Evolutionary conservation across 345 rosid species (phyloP).

Genomic region (Salix brachista): DNA sequence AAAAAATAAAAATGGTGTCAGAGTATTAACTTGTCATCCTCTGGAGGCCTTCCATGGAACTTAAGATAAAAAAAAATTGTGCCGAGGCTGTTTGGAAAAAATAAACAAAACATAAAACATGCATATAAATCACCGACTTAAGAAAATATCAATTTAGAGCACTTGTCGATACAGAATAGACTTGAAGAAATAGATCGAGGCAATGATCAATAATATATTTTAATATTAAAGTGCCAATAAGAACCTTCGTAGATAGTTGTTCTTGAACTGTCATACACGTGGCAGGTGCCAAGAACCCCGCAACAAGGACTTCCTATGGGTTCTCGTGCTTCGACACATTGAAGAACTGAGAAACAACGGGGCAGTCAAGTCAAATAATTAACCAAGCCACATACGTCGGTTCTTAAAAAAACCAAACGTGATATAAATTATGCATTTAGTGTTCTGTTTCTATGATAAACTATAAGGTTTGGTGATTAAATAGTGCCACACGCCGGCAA

Average conservation of each 20-base stretch:
- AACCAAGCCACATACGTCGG: neutral
- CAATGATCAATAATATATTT: neutral
- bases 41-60: conserved; percentile 9
- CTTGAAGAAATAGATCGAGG: too few species aligned
- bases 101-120: too few species aligned
- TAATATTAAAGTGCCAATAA: neutral
- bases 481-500: conserved; percentile 41
- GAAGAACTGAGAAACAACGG: neutral
- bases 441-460: neutral
- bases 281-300: conserved; percentile 25
- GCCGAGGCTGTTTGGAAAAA: conserved; percentile 6
- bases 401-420: conserved; percentile 1
- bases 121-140: too few species aligned
- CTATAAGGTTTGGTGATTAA: neutral
- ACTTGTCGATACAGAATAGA: too few species aligned
- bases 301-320: conserved; percentile 14
- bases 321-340: conserved; percentile 21
- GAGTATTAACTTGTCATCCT: neutral
- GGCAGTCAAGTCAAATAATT: conserved; percentile 29
- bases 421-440: neutral
- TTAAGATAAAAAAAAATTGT: neutral
- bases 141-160: too few species aligned
- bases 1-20: neutral
- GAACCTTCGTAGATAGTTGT: conserved; percentile 7
- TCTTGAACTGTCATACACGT: conserved; percentile 42